These are phyloP conservation scores for Fennellomyces sp. DNA, from an alignment of 371 early-diverging fungal species.

Conservation along the genomic window DNA sequence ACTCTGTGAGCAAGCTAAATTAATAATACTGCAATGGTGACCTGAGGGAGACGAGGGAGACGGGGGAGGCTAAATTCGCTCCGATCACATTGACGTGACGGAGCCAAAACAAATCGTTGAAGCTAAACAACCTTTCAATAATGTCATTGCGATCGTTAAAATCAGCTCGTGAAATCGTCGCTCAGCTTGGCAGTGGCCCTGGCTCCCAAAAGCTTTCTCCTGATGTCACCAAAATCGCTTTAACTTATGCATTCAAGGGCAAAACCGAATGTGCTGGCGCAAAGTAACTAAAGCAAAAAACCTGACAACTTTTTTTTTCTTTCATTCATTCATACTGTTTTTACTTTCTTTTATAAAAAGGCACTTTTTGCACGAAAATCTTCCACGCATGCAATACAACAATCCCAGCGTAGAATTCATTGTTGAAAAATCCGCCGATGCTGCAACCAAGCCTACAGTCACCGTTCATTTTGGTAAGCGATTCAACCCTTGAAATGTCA, in stretches of 20 bases:
- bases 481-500: no score
- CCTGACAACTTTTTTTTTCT: neutral
- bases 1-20: no score
- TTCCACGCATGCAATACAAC: slow-evolving; percentile 67
- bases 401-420: slow-evolving; percentile 59
- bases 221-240: slow-evolving; percentile 57
- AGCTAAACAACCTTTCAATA: no score
- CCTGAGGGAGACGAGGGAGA: no score
- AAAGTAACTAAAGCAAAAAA: slow-evolving; percentile 37
- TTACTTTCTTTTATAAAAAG: slow-evolving; percentile 21
- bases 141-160: slow-evolving; percentile 47
- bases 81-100: no score
- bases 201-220: slow-evolving; percentile 56
- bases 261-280: slow-evolving; percentile 61
- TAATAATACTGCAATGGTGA: no score
- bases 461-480: slow-evolving; percentile 61
- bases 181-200: slow-evolving; percentile 40
- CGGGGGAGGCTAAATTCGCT: no score
- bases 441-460: slow-evolving; percentile 49
- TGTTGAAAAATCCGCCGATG: slow-evolving; percentile 49
- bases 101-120: no score
- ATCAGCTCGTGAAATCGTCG: slow-evolving; percentile 38
- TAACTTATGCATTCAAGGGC: slow-evolving; percentile 55
- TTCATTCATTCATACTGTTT: neutral
- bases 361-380: slow-evolving; percentile 61